A percentile compares a stretch with the other conserved stretches of the same genome.
Evolutionary conservation across 78 protist species (phyloP).

Genomic region (Chrysochromulina tobinii): DNA sequence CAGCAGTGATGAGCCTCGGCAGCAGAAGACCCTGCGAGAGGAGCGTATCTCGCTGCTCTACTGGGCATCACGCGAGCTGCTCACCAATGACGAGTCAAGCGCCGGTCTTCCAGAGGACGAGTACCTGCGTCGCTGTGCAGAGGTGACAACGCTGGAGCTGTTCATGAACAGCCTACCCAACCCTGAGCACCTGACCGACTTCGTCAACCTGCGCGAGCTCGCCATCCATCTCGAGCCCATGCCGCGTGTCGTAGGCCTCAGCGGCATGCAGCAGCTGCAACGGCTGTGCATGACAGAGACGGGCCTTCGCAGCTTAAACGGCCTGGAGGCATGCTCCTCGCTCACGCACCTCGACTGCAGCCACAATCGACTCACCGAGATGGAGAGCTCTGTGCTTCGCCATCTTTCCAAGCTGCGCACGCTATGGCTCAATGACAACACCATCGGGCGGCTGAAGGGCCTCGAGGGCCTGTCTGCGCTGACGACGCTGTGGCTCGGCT

Average conservation of each 20-base stretch:
- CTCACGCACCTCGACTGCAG: not conserved
- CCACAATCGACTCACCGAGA: not conserved
- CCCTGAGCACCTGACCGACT: constrained; percentile 17
- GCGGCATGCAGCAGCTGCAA: not conserved
- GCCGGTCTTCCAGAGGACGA: not conserved
- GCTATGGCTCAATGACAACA: constrained; percentile 61
- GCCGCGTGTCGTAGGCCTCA: not conserved
- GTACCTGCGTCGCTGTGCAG: not conserved
- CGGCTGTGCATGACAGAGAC: not conserved
- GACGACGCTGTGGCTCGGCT: constrained; percentile 23
- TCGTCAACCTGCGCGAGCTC: not conserved
- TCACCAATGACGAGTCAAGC: not conserved
- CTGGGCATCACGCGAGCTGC: not conserved
- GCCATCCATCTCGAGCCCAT: constrained; percentile 36
- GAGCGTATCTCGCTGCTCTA: not conserved
- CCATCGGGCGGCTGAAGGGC: constrained; percentile 52
- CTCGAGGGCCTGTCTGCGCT: constrained; percentile 3
- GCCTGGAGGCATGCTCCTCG: not conserved
- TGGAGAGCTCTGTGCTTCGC: constrained; percentile 23
- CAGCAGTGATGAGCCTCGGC: too few relatives aligned
- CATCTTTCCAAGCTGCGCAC: not conserved
- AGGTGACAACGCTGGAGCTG: constrained; percentile 36
- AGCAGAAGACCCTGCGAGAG: too few relatives aligned
- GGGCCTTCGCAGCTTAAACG: not conserved
- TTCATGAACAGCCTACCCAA: constrained; percentile 26